Evolutionary conservation across 2,329 filamentous ascomycete species (phyloP), one percentile per base, ranked within the genome.

Genomic region (Magnaporthiopsis incrustans): DNA sequence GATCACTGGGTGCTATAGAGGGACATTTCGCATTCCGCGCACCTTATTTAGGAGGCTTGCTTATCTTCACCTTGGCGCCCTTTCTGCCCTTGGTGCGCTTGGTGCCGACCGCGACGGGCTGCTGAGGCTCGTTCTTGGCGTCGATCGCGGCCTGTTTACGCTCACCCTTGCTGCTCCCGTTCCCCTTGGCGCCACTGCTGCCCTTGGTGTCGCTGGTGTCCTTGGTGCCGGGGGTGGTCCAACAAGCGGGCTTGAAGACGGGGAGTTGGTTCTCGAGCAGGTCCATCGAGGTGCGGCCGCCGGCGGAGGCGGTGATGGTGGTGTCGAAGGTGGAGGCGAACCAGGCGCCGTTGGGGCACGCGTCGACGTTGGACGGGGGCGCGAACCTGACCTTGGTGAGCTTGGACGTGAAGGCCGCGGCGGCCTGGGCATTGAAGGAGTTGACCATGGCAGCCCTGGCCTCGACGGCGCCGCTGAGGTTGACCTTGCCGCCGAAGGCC

Each of bases 341-440:
- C 60, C 60, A 61, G 60, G 35, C 60, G 5, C 60, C 60, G 60
- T 53, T 53, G 35, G 25, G 26, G 60, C 60, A 61, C 35, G 44
- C 14, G 18, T 27, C 27, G 30, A 61, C 25, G 35, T 61, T 26
- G 35, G 26, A 22, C 25, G 60, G 60, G 22, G 60, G 38, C 1
- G 8, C 10, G 25, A 53, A 61, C 14, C 15, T 61, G 35, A 61
- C 30, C 38, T 44, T 26, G n/a, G 60, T 61, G 14, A 38, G 15
- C 25, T 53, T 22, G 38, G 35, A 50, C 7, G 35, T 50, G 38
- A 50, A 61, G 30, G 30, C 15, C 30, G 25, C 53, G 60, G 14
- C 38, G 35, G 38, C 60, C 25, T 61, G 22, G 25, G 38, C 60
- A 15, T 61, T 30, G 35, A 61, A 53, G 35, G 22, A 15, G 35